Percentiles rank a stretch among this genome's conserved stretches.
Conservation (phyloP, 805 yeast species). For the Saccharomycopsis synnaedendra region DNA sequence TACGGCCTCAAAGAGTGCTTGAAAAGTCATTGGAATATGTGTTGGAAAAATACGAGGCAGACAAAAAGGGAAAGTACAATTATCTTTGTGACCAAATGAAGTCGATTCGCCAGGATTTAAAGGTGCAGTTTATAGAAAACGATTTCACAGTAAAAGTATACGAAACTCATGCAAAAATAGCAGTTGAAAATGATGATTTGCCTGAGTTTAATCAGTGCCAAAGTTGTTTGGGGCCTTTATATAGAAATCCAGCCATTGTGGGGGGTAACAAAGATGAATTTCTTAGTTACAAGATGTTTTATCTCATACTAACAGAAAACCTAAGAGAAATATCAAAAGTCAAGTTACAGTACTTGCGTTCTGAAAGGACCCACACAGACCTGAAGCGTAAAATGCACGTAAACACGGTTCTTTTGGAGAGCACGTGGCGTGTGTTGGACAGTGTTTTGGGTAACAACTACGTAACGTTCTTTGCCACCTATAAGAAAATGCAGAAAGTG, state of each 20-base stretch:
- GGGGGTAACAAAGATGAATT: conserved; percentile 45
- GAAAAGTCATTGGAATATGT: conserved; percentile 45
- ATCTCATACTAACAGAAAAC: conserved; percentile 65
- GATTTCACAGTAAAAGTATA: conserved; percentile 71
- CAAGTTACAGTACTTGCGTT: conserved; percentile 17
- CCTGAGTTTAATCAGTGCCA: conserved; percentile 97
- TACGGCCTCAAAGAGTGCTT: conserved; percentile 61
- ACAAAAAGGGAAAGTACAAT: conserved; percentile 41
- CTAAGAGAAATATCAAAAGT: conserved; percentile 40
- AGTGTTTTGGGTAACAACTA: conserved; percentile 34
- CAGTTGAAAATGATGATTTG: conserved; percentile 69
- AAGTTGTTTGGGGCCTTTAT: conserved; percentile 60
- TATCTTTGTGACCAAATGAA: conserved; percentile 85
- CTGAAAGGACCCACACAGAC: not conserved
- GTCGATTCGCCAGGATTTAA: conserved; percentile 84
- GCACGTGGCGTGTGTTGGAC: conserved; percentile 27
- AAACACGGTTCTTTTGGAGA: not conserved
- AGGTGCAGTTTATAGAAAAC: conserved; percentile 79
- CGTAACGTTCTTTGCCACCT: conserved; percentile 37
- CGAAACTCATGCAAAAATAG: conserved; percentile 79
- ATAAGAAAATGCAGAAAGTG: conserved; percentile 28
- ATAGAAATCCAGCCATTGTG: conserved; percentile 29
- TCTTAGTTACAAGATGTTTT: conserved; percentile 59
- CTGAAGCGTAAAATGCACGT: not conserved
- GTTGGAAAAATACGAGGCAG: conserved; percentile 40